A percentile compares a stretch with the other conserved stretches of the same genome.
Evolutionary conservation across 208 protist genomes (phyloP).

Genomic region (Strigomonas culicis): DNA sequence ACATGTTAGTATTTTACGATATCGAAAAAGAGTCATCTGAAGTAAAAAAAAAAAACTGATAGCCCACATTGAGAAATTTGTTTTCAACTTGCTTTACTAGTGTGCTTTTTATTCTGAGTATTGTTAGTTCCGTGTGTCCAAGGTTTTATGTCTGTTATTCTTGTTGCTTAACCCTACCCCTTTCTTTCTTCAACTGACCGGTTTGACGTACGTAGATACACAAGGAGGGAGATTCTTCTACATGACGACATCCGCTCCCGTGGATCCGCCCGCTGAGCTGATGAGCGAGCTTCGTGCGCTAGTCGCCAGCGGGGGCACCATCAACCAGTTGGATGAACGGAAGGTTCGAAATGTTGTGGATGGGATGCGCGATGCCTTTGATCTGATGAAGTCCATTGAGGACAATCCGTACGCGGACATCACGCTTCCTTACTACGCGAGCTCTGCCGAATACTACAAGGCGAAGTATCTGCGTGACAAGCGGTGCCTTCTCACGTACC

Average conservation of each 20-base stretch:
- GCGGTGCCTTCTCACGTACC: slow-evolving; percentile 72
- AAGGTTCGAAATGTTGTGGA: slow-evolving; percentile 66
- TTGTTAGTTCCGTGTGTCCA: no score
- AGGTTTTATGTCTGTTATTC: neutral
- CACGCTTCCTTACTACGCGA: slow-evolving; percentile 71
- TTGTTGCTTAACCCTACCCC: neutral
- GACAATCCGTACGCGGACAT: slow-evolving; percentile 72
- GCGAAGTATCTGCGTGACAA: slow-evolving; percentile 79
- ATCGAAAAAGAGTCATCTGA: slow-evolving; percentile 4
- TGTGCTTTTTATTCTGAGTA: no score
- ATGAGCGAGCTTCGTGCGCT: slow-evolving; percentile 80
- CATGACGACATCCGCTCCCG: slow-evolving; percentile 23
- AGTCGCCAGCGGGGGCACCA: slow-evolving; percentile 48
- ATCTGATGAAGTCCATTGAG: slow-evolving; percentile 44
- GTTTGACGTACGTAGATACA: neutral
- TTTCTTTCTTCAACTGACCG: neutral
- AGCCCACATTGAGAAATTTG: slow-evolving; percentile 7
- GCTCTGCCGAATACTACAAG: slow-evolving; percentile 63
- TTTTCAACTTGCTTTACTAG: no score
- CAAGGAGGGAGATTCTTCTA: neutral
- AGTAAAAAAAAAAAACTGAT: slow-evolving; percentile 2
- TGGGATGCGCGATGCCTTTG: slow-evolving; percentile 48
- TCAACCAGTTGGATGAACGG: slow-evolving; percentile 64
- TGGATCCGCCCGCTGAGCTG: slow-evolving; percentile 68
- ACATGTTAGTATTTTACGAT: slow-evolving; percentile 6